These are phyloP conservation scores for Phytophthora brassicae DNA, from an alignment of 352 stramenopile species.

Conservation along the genomic window DNA sequence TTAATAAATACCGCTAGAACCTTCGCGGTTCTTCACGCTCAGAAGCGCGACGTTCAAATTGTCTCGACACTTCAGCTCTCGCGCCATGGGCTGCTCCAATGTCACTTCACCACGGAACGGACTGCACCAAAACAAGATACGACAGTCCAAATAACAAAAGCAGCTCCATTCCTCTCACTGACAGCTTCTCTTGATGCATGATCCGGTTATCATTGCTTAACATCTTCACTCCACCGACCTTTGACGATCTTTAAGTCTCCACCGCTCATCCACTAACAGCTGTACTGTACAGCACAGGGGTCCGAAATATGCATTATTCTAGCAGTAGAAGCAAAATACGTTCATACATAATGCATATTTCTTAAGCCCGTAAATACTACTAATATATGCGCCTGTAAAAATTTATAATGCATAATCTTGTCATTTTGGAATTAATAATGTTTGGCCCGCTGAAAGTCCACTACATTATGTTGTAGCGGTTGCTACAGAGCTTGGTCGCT, in stretches of 20 bases:
- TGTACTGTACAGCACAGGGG: too few species aligned
- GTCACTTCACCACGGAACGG: constrained; percentile 22
- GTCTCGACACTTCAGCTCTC: constrained; percentile 8
- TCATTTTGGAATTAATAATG: too few species aligned
- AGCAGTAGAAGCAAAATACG: too few species aligned
- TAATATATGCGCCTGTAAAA: too few species aligned
- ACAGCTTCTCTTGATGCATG: not conserved
- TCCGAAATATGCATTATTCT: too few species aligned
- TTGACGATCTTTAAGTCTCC: constrained; percentile 10
- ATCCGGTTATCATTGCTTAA: not conserved
- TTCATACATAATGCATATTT: too few species aligned
- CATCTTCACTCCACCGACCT: not conserved
- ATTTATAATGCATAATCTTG: too few species aligned
- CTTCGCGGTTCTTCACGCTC: not conserved
- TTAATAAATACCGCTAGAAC: constrained; percentile 21
- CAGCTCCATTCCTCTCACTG: constrained; percentile 10
- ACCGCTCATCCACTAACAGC: too few species aligned
- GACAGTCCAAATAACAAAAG: constrained; percentile 3
- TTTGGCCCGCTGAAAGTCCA: too few species aligned
- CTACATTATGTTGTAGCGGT: too few species aligned
- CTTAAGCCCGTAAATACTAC: too few species aligned
- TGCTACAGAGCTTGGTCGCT: too few species aligned
- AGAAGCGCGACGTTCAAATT: constrained; percentile 15
- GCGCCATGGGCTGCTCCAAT: constrained; percentile 27
- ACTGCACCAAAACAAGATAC: constrained; percentile 7